Base-by-base conservation (phyloP, 139 green algal genomes). In the Trebouxia sp. region DNA sequence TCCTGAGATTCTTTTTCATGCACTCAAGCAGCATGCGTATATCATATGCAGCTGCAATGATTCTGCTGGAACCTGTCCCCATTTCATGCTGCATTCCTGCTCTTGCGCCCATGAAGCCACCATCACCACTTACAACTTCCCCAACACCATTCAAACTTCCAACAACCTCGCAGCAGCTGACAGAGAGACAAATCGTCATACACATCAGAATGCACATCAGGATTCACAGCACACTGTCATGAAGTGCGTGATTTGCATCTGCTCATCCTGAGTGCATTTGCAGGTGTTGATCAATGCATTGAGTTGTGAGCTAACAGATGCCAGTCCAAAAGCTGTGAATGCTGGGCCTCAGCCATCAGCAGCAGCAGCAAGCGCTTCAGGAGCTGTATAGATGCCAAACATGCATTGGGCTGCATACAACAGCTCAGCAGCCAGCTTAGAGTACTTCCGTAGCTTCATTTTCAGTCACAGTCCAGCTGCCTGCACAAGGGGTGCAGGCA, bases 111-210 rank as follows among this genome's bases (percentile, higher is more conserved):
- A n/a, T n/a, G 37, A n/a, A 30, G 32, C 62, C 32, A 72, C 32
- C 62, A 72, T 35, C 62, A 72, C 62, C 62, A 72, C 62, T n/a
- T n/a, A n/a, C 58, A 69, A 69, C 62, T 43, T 35, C 62, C 43
- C 62, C 62, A 45, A 72, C 62, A 72, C 62, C 32, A 72, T 6
- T 45, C 0, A 72, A 30, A 1, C 11, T 17, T 17, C 20, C 47
- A 53, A 17, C 17, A 72, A 2, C 35, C 10, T 15, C 32, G n/a
- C n/a, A n/a, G n/a, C n/a, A n/a, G n/a, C n/a, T n/a, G n/a, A n/a
- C n/a, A n/a, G n/a, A n/a, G n/a, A n/a, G n/a, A n/a, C n/a, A n/a
- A n/a, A n/a, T n/a, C n/a, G n/a, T n/a, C n/a, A n/a, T n/a, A n/a
- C n/a, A n/a, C n/a, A n/a, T n/a, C n/a, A n/a, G n/a, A n/a, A n/a